phyloP scores from a whole-genome alignment of 495 filamentous ascomycete genomes.

The Penicillium parvum region DNA sequence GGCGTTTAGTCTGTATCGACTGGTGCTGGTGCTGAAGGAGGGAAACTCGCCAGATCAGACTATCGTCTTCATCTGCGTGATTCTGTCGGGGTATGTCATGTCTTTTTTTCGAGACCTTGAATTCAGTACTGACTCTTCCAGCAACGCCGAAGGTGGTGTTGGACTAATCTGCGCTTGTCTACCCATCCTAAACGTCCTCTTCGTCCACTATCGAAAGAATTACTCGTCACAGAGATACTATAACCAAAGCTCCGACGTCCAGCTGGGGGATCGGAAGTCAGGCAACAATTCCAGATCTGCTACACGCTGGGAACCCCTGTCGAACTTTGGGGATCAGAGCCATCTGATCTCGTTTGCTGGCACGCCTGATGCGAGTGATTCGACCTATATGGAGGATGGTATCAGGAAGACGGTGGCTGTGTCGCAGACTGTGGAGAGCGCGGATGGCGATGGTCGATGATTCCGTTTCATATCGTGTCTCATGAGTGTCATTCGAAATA shows the following conservation, averaged over 20 bases:
- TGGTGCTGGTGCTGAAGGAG: conserved; percentile 37
- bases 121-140: conserved; percentile 5
- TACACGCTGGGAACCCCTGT: conserved; percentile 15
- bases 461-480: no score
- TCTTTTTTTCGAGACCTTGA: not conserved
- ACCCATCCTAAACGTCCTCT: conserved; percentile 37
- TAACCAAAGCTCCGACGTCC: conserved; percentile 26
- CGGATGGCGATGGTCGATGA: conserved; percentile 7
- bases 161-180: conserved; percentile 48
- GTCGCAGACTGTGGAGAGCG: conserved; percentile 31
- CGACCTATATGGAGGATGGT: conserved; percentile 13
- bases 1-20: conserved; percentile 41
- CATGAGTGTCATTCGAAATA: no score
- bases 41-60: conserved; percentile 32
- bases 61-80: conserved; percentile 40
- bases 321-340: conserved; percentile 31
- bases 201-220: conserved; percentile 25
- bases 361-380: conserved; percentile 15
- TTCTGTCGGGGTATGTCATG: conserved; percentile 41
- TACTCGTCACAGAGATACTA: conserved; percentile 34
- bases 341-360: conserved; percentile 35
- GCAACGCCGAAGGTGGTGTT: conserved; percentile 44
- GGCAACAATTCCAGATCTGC: conserved; percentile 14
- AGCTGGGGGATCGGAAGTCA: conserved; percentile 23
- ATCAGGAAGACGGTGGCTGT: conserved; percentile 39